Percentiles rank a stretch among this genome's conserved stretches.
phyloP scores from a whole-genome alignment of 2,329 filamentous ascomycete species.

The Aureobasidium melanogenum region DNA sequence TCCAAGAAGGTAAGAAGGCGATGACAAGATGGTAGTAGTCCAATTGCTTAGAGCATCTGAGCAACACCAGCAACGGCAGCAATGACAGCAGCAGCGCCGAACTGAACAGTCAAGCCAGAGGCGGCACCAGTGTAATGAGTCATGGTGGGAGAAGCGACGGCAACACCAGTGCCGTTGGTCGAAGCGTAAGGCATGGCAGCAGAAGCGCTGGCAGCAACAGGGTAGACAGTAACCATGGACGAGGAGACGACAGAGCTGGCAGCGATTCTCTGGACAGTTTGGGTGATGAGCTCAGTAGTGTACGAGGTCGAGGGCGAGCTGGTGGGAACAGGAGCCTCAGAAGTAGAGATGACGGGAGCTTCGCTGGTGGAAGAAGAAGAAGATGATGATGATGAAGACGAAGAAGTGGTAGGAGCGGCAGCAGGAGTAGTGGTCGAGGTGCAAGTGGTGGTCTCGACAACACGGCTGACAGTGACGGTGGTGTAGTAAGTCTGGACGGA shows the following conservation, averaged over 20 bases:
- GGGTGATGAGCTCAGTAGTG: conserved; percentile 1
- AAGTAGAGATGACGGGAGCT: background rate
- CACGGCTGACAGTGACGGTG: conserved; percentile 13
- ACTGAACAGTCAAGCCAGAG: conserved; percentile 4
- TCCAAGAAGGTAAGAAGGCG: background rate
- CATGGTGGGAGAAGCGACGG: background rate
- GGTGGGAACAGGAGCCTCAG: background rate
- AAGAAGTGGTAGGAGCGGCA: background rate
- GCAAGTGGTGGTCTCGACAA: conserved; percentile 9
- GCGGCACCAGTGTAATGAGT: conserved; percentile 10
- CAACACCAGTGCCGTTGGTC: conserved; percentile 4
- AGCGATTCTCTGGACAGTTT: background rate
- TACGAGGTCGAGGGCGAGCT: background rate
- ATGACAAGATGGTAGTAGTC: background rate
- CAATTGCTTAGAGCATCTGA: background rate
- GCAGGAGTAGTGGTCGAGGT: conserved; percentile 7
- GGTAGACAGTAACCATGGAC: background rate
- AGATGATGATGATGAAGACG: no score
- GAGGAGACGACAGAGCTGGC: background rate
- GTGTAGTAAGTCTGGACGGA: conserved; percentile 14
- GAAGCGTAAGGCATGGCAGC: background rate
- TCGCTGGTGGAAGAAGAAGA: no score
- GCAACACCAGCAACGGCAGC: conserved; percentile 4
- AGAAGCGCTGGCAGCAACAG: background rate
- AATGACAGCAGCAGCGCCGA: conserved; percentile 6